Evolutionary conservation across 805 yeast species (phyloP), one percentile per base, ranked within the genome.

Genomic region (Aciculoconidium aculeatum): DNA sequence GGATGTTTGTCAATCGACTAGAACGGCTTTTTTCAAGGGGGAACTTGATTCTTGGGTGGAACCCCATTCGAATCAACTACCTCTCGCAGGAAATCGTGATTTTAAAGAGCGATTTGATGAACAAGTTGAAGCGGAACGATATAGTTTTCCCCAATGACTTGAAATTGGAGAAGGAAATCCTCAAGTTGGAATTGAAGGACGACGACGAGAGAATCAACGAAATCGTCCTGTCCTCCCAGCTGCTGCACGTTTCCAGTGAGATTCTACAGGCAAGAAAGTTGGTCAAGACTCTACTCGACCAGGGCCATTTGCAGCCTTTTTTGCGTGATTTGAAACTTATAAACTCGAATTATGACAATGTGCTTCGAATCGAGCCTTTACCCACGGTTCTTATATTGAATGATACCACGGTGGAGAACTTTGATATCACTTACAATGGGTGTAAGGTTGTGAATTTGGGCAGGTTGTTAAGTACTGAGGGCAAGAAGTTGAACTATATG

Each of bases 231-330:
- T 23, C 17, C 9, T 18, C 23, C 7, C 42, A 39, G 19, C 40
- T 37, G 3, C 23, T 40, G 10, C 56, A 51, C 28, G 39, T 64
- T 17, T 39, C 77, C 0, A 51, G 72, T 4, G 73, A 72, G 28
- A 52, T 72, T 3, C 56, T 59, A 23, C 82, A 79, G 49, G 74
- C 86, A 0, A 66, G 85, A 38, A 79, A 80, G 45, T 55, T 87
- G 2, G 84, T 81, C 11, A 79, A 82, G 39, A 87, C 96, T 0
- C 37, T 92, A 1, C 54, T 92, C 8, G 95, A 85, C 47, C 99
- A 92, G 55, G 92, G 92, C 1, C 81, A 76, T 47, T 52, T 92
- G 25, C 81, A 92, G 17, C 98, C 98, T 8, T 86, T 88, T 47
- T 58, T 76, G 2, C 54, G 63, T 11, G 55, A 64, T 13, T 57